Evolutionary conservation across 768 basidiomycete genomes (phyloP).

Genomic region (Leccinum uliginosum): DNA sequence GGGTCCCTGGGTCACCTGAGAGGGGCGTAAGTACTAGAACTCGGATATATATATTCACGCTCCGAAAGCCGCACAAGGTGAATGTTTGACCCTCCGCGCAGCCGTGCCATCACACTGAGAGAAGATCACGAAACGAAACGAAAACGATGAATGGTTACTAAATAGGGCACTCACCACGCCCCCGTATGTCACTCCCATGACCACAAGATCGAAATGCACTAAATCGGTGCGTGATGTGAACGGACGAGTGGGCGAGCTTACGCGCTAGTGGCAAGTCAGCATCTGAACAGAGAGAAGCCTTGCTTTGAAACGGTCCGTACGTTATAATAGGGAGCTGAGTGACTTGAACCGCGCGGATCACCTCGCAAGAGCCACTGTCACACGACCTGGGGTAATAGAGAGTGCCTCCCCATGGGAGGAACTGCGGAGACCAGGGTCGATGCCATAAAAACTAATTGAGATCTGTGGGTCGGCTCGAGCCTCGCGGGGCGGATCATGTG

Average conservation of each 20-base stretch:
- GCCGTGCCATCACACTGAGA: constrained; percentile 3
- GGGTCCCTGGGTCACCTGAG: constrained; percentile 8
- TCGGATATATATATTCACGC: neutral
- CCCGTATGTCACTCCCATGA: constrained; percentile 1
- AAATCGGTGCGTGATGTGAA: constrained; percentile 9
- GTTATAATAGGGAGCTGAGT: neutral
- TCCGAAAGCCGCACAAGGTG: neutral
- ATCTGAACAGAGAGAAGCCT: constrained; percentile 7
- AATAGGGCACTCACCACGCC: neutral
- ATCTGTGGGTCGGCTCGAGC: constrained; percentile 12
- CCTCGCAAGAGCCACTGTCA: constrained; percentile 16
- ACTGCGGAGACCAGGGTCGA: constrained; percentile 18
- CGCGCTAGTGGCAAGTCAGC: neutral
- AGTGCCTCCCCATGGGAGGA: constrained; percentile 19
- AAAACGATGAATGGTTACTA: neutral
- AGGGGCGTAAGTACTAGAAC: constrained; percentile 1
- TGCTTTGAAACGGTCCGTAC: constrained; percentile 4
- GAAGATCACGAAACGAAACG: constrained; percentile 1
- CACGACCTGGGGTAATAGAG: constrained; percentile 31
- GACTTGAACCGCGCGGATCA: neutral
- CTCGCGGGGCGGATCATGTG: constrained; percentile 26
- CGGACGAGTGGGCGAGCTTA: neutral
- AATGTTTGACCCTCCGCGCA: constrained; percentile 3
- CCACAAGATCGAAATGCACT: neutral
- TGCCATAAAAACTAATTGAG: constrained; percentile 9